Percentiles rank a stretch among this genome's conserved stretches.
Evolutionary conservation across 2,329 filamentous ascomycete species (phyloP).

Genomic region (Orbilia javanica): DNA sequence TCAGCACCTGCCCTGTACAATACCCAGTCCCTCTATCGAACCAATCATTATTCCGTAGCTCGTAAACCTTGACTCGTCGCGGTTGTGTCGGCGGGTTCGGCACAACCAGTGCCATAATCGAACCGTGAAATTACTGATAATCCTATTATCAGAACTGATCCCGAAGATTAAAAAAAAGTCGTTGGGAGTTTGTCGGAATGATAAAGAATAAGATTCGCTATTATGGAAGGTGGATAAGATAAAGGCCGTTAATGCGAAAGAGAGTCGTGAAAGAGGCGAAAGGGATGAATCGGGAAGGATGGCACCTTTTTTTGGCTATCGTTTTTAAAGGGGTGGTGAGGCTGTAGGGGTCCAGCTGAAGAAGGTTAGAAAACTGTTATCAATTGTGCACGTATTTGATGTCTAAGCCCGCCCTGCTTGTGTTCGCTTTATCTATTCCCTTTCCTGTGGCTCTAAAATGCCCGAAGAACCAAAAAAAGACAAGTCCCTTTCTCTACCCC

Average conservation of each 20-base stretch:
- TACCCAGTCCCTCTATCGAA: constrained; percentile 97
- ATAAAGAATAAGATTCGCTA: not conserved
- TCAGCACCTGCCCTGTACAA: constrained; percentile 81
- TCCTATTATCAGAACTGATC: constrained; percentile 20
- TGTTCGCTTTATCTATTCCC: not conserved
- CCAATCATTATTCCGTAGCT: constrained; percentile 98
- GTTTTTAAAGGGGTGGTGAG: constrained; percentile 13
- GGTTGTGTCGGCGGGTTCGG: constrained; percentile 66
- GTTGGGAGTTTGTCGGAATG: not conserved
- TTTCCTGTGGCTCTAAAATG: not conserved
- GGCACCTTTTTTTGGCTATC: not conserved
- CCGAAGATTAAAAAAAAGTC: not conserved
- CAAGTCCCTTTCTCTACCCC: constrained; percentile 20
- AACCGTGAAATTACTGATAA: constrained; percentile 23
- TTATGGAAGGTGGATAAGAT: constrained; percentile 5
- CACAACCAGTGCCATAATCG: constrained; percentile 62
- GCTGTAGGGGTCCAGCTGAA: constrained; percentile 10
- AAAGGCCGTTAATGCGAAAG: not conserved
- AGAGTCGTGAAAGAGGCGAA: not conserved
- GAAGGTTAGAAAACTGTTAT: not conserved
- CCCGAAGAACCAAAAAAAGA: not conserved
- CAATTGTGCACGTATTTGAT: not conserved
- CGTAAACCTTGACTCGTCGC: constrained; percentile 94
- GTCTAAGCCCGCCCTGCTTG: not conserved
- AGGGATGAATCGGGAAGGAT: constrained; percentile 10